These are phyloP conservation scores for Cordyceps tenuipes DNA, from an alignment of 2,329 filamentous ascomycete genomes.

Conservation along the genomic window DNA sequence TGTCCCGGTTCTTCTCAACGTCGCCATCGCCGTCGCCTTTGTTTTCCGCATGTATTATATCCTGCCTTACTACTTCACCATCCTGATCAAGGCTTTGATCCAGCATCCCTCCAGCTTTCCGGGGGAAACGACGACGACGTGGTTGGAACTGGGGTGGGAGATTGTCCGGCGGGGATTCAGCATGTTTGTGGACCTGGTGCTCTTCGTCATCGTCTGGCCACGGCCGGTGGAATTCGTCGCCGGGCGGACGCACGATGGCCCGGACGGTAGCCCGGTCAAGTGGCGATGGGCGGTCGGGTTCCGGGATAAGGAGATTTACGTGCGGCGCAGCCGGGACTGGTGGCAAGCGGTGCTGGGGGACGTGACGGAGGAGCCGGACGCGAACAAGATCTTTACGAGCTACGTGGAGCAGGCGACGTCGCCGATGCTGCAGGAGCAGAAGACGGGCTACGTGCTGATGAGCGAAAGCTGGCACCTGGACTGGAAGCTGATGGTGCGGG, in stretches of 20 bases:
- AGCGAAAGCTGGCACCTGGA: slow-evolving; percentile 82
- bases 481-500: slow-evolving; percentile 70
- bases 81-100: slow-evolving; percentile 58
- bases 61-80: slow-evolving; percentile 61
- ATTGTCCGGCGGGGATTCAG: slow-evolving; percentile 52
- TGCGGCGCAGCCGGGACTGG: slow-evolving; percentile 70
- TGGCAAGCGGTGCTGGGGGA: slow-evolving; percentile 58
- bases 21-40: slow-evolving; percentile 56
- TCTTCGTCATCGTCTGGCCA: slow-evolving; percentile 59
- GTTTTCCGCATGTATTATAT: slow-evolving; percentile 60
- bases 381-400: slow-evolving; percentile 50
- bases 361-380: slow-evolving; percentile 42
- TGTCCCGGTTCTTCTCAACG: slow-evolving; percentile 70
- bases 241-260: slow-evolving; percentile 49
- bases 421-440: slow-evolving; percentile 56
- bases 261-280: slow-evolving; percentile 54
- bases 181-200: slow-evolving; percentile 66
- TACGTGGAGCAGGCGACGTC: slow-evolving; percentile 62
- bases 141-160: slow-evolving; percentile 47
- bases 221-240: slow-evolving; percentile 68
- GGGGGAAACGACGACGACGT: slow-evolving; percentile 46
- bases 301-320: slow-evolving; percentile 68
- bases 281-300: slow-evolving; percentile 77
- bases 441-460: slow-evolving; percentile 84
- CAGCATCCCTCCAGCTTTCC: slow-evolving; percentile 59